Evolutionary conservation across 78 protist species (phyloP).

Genomic region (Monosiga brevicollis): DNA sequence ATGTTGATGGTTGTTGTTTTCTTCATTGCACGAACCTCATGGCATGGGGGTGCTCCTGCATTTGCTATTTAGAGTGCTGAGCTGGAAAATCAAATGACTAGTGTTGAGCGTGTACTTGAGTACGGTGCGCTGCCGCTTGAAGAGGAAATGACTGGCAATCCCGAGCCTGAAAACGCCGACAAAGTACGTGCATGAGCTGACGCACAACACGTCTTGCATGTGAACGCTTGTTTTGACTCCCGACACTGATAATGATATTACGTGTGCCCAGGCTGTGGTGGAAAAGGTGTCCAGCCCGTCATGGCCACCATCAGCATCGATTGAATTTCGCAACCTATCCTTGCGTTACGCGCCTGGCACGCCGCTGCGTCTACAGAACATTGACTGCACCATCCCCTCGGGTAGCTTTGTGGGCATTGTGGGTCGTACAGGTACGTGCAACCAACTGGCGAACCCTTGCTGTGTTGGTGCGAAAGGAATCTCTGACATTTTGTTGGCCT

Average conservation of each 20-base stretch:
- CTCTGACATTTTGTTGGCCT: not conserved
- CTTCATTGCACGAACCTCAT: not conserved
- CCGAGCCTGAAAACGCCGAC: not conserved
- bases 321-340: conserved; percentile 22
- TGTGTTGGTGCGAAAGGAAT: conserved; percentile 36
- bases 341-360: conserved; percentile 8
- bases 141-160: not conserved
- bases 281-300: not conserved
- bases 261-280: no score
- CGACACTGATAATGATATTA: no score
- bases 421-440: conserved; percentile 92
- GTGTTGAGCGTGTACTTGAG: not conserved
- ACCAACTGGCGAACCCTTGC: conserved; percentile 32
- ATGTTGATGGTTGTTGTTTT: not conserved
- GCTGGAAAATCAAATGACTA: not conserved
- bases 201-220: no score
- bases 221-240: no score
- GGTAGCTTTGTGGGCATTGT: conserved; percentile 78
- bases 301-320: conserved; percentile 58
- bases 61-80: not conserved
- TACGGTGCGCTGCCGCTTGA: not conserved
- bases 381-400: conserved; percentile 22
- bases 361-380: not conserved
- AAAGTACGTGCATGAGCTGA: no score
- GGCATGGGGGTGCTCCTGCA: not conserved